Evolutionary conservation across 805 yeast genomes (phyloP).

Genomic region (Candida stauntonica): DNA sequence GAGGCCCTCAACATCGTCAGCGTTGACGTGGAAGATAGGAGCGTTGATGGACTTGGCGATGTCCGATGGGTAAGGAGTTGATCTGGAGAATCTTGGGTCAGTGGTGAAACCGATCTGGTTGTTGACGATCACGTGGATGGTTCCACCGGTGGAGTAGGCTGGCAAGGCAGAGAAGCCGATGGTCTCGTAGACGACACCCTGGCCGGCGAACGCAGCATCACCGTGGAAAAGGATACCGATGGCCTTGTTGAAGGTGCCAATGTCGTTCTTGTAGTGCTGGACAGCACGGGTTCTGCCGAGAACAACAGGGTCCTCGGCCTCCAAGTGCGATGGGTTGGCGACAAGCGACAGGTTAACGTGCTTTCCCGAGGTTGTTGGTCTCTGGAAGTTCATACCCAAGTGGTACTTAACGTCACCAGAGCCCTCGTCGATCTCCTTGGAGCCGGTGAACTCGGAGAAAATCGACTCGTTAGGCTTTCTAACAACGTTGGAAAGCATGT

Average conservation of each 20-base stretch:
- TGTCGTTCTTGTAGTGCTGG: slow-evolving; percentile 85
- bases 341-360: slow-evolving; percentile 92
- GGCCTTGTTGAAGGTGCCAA: slow-evolving; percentile 79
- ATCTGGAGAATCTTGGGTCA: slow-evolving; percentile 95
- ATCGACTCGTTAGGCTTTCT: slow-evolving; percentile 98
- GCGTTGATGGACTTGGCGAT: slow-evolving; percentile 95
- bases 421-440: slow-evolving; percentile 88
- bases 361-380: slow-evolving; percentile 98
- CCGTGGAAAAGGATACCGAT: slow-evolving; percentile 93
- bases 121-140: slow-evolving; percentile 91
- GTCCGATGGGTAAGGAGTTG: slow-evolving; percentile 97
- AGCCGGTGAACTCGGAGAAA: slow-evolving; percentile 92
- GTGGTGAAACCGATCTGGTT: slow-evolving; percentile 99
- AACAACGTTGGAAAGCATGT: slow-evolving; percentile 95
- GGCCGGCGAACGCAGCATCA: slow-evolving; percentile 98
- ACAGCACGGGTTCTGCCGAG: slow-evolving; percentile 97
- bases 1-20: slow-evolving; percentile 94
- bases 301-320: slow-evolving; percentile 98
- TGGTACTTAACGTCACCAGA: slow-evolving; percentile 99
- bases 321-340: slow-evolving; percentile 98
- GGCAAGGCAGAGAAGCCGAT: slow-evolving; percentile 92
- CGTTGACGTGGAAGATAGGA: slow-evolving; percentile 98
- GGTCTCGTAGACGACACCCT: slow-evolving; percentile 98
- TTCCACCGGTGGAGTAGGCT: slow-evolving; percentile 97
- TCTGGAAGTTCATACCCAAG: slow-evolving; percentile 97